Conservation (phyloP, 1,139 yeast genomes). For the Zygoascus hellenicus region DNA sequence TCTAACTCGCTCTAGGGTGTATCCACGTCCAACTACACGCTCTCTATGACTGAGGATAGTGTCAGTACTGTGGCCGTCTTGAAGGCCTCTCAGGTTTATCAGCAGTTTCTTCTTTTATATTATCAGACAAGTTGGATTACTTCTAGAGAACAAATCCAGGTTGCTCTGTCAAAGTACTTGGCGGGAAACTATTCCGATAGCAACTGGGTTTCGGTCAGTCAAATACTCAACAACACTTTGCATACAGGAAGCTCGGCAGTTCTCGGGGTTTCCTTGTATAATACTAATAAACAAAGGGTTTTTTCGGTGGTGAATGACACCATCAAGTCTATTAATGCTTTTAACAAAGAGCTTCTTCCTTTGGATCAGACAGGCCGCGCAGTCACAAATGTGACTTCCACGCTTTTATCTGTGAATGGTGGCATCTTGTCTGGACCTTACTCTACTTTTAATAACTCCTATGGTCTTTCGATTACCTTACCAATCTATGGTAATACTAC, state of each 20-base stretch:
- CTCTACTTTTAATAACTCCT: constrained; percentile 23
- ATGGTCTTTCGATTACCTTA: constrained; percentile 54
- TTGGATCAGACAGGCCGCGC: constrained; percentile 39
- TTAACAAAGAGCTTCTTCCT: constrained; percentile 44
- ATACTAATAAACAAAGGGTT: constrained; percentile 40
- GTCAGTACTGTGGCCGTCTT: constrained; percentile 72
- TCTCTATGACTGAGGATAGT: constrained; percentile 60
- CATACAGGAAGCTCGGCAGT: constrained; percentile 36
- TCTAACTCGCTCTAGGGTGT: constrained; percentile 42
- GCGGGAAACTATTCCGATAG: constrained; percentile 64
- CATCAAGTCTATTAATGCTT: constrained; percentile 16
- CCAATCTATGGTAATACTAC: constrained; percentile 74
- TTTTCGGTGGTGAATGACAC: constrained; percentile 35
- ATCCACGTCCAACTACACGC: constrained; percentile 62
- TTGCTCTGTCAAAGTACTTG: constrained; percentile 53
- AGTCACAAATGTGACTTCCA: constrained; percentile 37
- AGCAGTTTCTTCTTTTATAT: constrained; percentile 54
- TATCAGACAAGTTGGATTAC: constrained; percentile 71
- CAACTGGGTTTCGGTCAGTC: constrained; percentile 44
- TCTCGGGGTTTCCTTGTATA: constrained; percentile 59
- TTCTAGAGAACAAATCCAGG: constrained; percentile 52
- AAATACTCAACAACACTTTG: constrained; percentile 50
- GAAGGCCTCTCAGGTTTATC: constrained; percentile 73
- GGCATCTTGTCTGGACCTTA: constrained; percentile 31
- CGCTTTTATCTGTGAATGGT: constrained; percentile 14